phyloP scores from a whole-genome alignment of 225 moss, liverwort and hornwort species.

The Antitrichia curtipendula region DNA sequence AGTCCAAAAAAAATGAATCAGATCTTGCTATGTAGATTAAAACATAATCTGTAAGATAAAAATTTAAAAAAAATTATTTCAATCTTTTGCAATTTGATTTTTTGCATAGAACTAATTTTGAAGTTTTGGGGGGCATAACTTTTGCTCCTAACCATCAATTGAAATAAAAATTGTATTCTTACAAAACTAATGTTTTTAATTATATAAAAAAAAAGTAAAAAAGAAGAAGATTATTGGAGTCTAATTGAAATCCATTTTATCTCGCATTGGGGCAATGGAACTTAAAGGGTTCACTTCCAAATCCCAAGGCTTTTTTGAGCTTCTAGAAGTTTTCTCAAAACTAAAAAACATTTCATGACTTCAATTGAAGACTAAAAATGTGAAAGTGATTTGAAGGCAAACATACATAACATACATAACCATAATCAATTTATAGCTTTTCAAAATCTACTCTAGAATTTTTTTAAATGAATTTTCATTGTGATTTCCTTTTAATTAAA shows the following conservation, averaged over 20 bases:
- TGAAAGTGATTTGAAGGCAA: too few species aligned
- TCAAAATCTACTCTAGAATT: too few species aligned
- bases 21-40: background rate
- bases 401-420: too few species aligned
- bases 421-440: too few species aligned
- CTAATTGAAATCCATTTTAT: background rate
- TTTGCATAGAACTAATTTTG: fast-evolving
- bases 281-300: background rate
- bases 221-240: background rate
- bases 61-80: background rate
- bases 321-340: too few species aligned
- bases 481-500: too few species aligned
- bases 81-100: background rate
- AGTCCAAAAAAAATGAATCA: background rate
- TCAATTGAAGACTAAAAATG: too few species aligned
- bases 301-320: too few species aligned
- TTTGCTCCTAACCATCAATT: fast-evolving
- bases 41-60: background rate
- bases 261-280: fast-evolving
- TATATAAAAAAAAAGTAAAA: too few species aligned
- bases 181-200: background rate
- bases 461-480: too few species aligned
- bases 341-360: too few species aligned
- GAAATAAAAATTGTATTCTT: background rate
- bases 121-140: background rate